These are phyloP conservation scores for Hemisphaericaspora subhashii DNA, from an alignment of 1,139 yeast genomes.

Conservation along the genomic window DNA sequence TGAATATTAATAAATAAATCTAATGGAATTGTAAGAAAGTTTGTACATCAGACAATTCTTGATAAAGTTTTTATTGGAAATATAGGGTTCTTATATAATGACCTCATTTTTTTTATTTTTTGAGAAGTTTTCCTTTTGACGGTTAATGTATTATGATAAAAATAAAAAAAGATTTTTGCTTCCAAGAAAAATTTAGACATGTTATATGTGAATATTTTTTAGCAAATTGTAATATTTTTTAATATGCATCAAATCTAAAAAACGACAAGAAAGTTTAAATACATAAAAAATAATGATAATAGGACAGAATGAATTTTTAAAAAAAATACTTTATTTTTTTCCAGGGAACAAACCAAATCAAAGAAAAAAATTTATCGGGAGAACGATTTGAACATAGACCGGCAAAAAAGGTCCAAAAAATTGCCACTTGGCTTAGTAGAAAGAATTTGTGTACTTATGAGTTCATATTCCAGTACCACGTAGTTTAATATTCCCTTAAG, in stretches of 20 bases:
- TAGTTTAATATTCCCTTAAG: too few relatives aligned
- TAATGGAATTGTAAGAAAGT: too few relatives aligned
- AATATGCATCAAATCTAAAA: slow-evolving; percentile 1
- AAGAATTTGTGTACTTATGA: too few relatives aligned
- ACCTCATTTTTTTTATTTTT: neutral
- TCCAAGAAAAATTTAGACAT: neutral
- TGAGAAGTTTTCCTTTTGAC: too few relatives aligned
- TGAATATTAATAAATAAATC: neutral
- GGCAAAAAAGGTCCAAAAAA: too few relatives aligned
- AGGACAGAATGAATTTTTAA: neutral
- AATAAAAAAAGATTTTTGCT: neutral
- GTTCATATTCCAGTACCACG: too few relatives aligned
- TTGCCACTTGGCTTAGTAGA: too few relatives aligned
- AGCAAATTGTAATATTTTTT: too few relatives aligned
- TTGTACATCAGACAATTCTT: too few relatives aligned
- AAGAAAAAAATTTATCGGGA: neutral
- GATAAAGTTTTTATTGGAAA: neutral
- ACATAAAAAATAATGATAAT: neutral
- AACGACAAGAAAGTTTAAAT: slow-evolving; percentile 1
- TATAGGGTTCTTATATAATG: too few relatives aligned
- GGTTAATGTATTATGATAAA: too few relatives aligned
- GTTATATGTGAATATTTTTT: neutral
- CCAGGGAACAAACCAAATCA: neutral
- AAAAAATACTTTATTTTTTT: neutral
- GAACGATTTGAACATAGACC: neutral